Conservation (phyloP, 352 stramenopile genomes). For the Elongisporangium prolatum region DNA sequence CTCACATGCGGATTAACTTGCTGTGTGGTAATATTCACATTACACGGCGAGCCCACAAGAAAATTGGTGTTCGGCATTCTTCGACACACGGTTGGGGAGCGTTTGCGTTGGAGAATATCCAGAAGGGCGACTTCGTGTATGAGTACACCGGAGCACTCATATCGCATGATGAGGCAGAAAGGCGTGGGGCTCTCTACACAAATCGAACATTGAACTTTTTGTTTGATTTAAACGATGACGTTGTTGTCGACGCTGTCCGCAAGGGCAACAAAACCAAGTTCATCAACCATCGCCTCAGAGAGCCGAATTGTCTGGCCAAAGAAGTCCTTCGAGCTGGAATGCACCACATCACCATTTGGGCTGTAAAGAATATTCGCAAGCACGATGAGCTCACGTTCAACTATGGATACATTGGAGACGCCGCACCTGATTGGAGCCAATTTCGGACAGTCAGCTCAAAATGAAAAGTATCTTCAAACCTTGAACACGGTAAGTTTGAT, state of each 20-base stretch:
- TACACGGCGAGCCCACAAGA: slow-evolving; percentile 15
- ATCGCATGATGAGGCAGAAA: slow-evolving; percentile 56
- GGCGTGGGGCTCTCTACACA: slow-evolving; percentile 76
- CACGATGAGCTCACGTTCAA: slow-evolving; percentile 67
- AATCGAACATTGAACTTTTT: slow-evolving; percentile 80
- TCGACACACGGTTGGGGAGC: slow-evolving; percentile 48
- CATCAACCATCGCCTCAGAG: slow-evolving; percentile 62
- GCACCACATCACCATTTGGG: slow-evolving; percentile 88
- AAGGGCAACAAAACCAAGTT: slow-evolving; percentile 92
- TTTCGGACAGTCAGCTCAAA: slow-evolving; percentile 13
- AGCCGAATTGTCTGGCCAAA: slow-evolving; percentile 71
- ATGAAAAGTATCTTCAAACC: neutral
- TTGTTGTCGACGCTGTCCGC: slow-evolving; percentile 82
- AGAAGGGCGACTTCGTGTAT: slow-evolving; percentile 47
- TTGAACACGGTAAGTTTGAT: neutral
- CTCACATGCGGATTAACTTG: neutral
- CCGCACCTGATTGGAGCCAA: slow-evolving; percentile 55
- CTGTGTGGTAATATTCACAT: neutral
- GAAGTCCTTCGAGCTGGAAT: slow-evolving; percentile 83
- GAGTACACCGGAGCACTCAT: slow-evolving; percentile 55
- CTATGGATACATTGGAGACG: slow-evolving; percentile 54
- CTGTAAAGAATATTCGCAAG: slow-evolving; percentile 63
- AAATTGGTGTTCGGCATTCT: slow-evolving; percentile 38
- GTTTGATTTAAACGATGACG: slow-evolving; percentile 90
- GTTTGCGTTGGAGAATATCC: slow-evolving; percentile 40